Percentiles rank a stretch among this genome's conserved stretches.
phyloP scores from a whole-genome alignment of 495 filamentous ascomycete genomes.

The Astrothelium subdiscretum region DNA sequence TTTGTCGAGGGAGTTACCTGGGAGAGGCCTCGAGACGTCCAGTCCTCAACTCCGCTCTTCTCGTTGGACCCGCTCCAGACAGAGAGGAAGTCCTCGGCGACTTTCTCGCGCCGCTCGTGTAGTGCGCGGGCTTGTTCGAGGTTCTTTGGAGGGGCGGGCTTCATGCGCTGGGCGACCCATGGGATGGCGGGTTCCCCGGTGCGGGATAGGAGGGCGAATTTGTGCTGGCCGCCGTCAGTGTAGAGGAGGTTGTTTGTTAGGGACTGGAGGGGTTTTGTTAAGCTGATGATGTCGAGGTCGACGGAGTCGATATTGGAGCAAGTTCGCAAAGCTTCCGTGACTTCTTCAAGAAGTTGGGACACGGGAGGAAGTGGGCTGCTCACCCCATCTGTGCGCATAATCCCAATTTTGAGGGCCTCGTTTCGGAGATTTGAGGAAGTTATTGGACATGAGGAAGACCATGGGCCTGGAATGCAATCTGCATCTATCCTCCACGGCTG shows the following conservation, averaged over 20 bases:
- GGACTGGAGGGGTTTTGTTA: conserved; percentile 40
- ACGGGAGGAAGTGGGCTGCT: conserved; percentile 50
- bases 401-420: conserved; percentile 31
- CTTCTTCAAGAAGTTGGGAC: conserved; percentile 39
- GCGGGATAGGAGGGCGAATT: conserved; percentile 43
- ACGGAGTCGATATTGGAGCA: conserved; percentile 39
- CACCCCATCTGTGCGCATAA: conserved; percentile 46
- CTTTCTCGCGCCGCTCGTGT: conserved; percentile 36
- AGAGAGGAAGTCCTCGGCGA: conserved; percentile 44
- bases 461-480: conserved; percentile 21
- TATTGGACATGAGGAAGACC: conserved; percentile 7
- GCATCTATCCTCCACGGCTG: conserved; percentile 27
- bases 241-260: conserved; percentile 47
- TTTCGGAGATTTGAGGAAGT: neutral
- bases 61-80: conserved; percentile 43
- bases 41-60: too few relatives aligned
- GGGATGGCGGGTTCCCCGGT: conserved; percentile 46
- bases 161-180: conserved; percentile 42
- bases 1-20: neutral
- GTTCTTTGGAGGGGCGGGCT: conserved; percentile 30
- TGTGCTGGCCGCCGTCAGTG: conserved; percentile 40
- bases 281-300: conserved; percentile 38
- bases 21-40: neutral
- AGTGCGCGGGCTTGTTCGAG: conserved; percentile 37
- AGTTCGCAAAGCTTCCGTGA: conserved; percentile 31